Conservation (phyloP, 108 stramenopile species). For the Stephanodiscus minutulus region DNA sequence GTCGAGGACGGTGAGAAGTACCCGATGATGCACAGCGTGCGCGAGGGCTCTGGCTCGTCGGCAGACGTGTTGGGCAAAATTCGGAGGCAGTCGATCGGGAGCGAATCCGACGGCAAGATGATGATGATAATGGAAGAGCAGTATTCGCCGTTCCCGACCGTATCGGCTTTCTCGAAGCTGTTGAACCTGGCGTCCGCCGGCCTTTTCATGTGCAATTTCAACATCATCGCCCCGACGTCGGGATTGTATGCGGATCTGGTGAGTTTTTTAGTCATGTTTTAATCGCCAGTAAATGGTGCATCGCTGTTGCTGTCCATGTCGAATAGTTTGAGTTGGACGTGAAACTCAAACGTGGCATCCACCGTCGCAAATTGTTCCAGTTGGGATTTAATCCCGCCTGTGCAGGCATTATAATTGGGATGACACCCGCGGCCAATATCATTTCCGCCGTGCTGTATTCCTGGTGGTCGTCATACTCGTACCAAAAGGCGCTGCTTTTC, state of each 20-base stretch:
- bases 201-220: slow-evolving; percentile 95
- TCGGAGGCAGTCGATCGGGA: slow-evolving; percentile 18
- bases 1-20: slow-evolving; percentile 29
- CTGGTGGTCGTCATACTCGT: slow-evolving; percentile 89
- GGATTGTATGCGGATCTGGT: slow-evolving; percentile 78
- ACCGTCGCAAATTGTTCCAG: slow-evolving; percentile 6
- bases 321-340: background rate
- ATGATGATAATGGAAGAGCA: background rate
- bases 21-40: slow-evolving; percentile 20
- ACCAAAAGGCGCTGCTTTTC: slow-evolving; percentile 81
- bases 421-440: slow-evolving; percentile 88
- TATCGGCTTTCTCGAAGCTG: slow-evolving; percentile 52
- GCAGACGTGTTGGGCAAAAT: background rate
- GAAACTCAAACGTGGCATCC: background rate
- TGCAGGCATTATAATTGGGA: slow-evolving; percentile 89
- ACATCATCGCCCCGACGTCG: slow-evolving; percentile 90
- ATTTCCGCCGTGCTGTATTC: slow-evolving; percentile 75
- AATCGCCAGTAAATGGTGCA: background rate
- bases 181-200: slow-evolving; percentile 86
- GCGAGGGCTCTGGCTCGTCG: slow-evolving; percentile 14
- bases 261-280: slow-evolving; percentile 52
- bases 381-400: slow-evolving; percentile 75
- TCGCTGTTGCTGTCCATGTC: background rate
- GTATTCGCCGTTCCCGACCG: slow-evolving; percentile 4
- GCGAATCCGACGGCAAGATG: slow-evolving; percentile 13